These are phyloP conservation scores for Mycena galericulata DNA, from an alignment of 768 basidiomycete species.

Conservation along the genomic window DNA sequence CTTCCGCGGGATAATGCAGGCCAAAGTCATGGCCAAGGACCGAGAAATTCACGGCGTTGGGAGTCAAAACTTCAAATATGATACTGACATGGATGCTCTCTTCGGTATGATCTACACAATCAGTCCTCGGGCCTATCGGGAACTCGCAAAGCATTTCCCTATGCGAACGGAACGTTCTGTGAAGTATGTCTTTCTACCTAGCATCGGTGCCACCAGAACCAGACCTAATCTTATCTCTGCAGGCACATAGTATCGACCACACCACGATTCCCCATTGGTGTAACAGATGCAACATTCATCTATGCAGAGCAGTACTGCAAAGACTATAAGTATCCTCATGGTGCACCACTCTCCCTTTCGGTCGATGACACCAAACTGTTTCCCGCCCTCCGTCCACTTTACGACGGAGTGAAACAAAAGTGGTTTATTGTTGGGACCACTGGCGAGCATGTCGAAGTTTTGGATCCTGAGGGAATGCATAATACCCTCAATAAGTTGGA, in stretches of 20 bases:
- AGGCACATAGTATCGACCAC: conserved; percentile 10
- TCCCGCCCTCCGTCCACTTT: conserved; percentile 17
- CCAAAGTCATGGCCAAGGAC: conserved; percentile 27
- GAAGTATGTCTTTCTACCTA: conserved; percentile 17
- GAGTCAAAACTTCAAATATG: conserved; percentile 42
- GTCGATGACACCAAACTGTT: conserved; percentile 28
- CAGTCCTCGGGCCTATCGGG: conserved; percentile 36
- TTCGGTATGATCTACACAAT: conserved; percentile 30
- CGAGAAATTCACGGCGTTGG: conserved; percentile 36
- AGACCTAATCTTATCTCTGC: too few relatives aligned
- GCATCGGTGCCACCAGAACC: too few relatives aligned
- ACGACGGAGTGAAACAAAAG: conserved; percentile 8
- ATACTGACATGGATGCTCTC: conserved; percentile 35
- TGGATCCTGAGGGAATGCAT: not conserved
- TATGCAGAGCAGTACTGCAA: conserved; percentile 12
- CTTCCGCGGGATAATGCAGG: conserved; percentile 38
- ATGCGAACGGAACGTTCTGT: conserved; percentile 26
- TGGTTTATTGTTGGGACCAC: conserved; percentile 23
- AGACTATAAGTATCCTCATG: conserved; percentile 25
- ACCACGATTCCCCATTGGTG: conserved; percentile 19
- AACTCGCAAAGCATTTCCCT: conserved; percentile 28
- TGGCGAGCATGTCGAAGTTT: conserved; percentile 7
- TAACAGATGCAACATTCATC: not conserved
- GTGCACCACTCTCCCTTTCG: conserved; percentile 7
- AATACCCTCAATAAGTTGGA: not conserved